These are phyloP conservation scores for Daldinia sp. DNA, from an alignment of 2,329 filamentous ascomycete species.

Conservation along the genomic window DNA sequence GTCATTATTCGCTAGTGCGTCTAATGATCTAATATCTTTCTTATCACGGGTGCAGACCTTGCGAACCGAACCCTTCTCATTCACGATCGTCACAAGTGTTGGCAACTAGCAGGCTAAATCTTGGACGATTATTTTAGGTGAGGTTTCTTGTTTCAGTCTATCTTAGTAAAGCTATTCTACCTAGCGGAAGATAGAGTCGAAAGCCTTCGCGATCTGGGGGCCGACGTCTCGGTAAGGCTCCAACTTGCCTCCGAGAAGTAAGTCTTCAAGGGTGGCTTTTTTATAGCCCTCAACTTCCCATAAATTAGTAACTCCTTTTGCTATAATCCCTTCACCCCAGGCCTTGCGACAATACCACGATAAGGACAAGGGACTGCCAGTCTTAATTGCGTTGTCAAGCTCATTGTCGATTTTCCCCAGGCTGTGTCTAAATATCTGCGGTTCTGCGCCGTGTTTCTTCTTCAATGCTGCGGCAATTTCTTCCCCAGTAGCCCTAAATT, in stretches of 20 bases:
- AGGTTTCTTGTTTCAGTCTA: neutral
- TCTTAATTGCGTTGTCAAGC: slow-evolving; percentile 33
- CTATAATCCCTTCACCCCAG: slow-evolving; percentile 39
- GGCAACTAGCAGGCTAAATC: no score
- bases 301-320: slow-evolving; percentile 35
- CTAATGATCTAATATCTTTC: no score
- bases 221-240: slow-evolving; percentile 40
- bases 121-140: neutral
- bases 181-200: slow-evolving; percentile 30
- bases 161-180: neutral
- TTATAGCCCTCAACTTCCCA: slow-evolving; percentile 42
- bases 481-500: slow-evolving; percentile 39
- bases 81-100: no score
- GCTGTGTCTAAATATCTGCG: slow-evolving; percentile 30
- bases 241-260: slow-evolving; percentile 38
- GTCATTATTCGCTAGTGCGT: no score
- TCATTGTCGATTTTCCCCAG: slow-evolving; percentile 39
- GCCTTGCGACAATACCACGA: slow-evolving; percentile 44
- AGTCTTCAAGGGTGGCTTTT: slow-evolving; percentile 36
- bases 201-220: slow-evolving; percentile 23
- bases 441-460: slow-evolving; percentile 35
- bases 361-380: slow-evolving; percentile 33
- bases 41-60: no score
- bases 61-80: no score
- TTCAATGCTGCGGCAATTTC: slow-evolving; percentile 37